Evolutionary conservation across 106 monocot species (phyloP), one percentile per base, ranked within the genome.

Genomic region (Cymbidium sinense): DNA sequence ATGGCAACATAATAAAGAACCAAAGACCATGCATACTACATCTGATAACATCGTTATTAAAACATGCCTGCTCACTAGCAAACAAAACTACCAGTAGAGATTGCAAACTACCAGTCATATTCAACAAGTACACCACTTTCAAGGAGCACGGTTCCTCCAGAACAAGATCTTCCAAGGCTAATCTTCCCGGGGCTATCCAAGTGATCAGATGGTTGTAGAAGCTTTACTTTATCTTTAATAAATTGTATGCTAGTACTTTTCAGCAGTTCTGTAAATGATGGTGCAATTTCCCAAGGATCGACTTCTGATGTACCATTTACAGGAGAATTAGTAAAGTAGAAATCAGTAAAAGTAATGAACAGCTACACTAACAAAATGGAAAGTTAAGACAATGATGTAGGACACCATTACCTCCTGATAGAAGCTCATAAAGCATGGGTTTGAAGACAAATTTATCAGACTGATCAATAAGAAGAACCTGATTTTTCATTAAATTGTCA

Each of bases 401-500:
- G 76, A 35, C 31, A 13, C 47, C 47, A 61, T 50, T 85, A 98
- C 96, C 96, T 82, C 96, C 94, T 74, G 96, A 90, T 0, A 98
- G 87, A 43, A 98, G 91, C 76, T 98, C 96, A 80, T 98, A 98
- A 21, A 98, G 78, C 94, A 98, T 79, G 11, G 96, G 96, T 80
- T 98, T 98, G 76, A 98, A 98, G 81, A 98, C 94, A 88, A 96
- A 96, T 77, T 76, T 85, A 74, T 96, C 93, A 75, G 91, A 96
- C 84, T 93, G 93, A 75, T 96, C 96, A 62, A 96, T 83, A 77
- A 96, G 91, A 75, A 96, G 74, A 23, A 96, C 89, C 96, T 96
- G 91, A 43, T 83, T 71, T 41, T 76, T 39, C 18, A 15, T 50
- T 64, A 69, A 12, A 37, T 30, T 17, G 39, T 65, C 8, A 44